Evolutionary conservation across 208 protist species (phyloP).

Genomic region (Trypanosoma grayi): DNA sequence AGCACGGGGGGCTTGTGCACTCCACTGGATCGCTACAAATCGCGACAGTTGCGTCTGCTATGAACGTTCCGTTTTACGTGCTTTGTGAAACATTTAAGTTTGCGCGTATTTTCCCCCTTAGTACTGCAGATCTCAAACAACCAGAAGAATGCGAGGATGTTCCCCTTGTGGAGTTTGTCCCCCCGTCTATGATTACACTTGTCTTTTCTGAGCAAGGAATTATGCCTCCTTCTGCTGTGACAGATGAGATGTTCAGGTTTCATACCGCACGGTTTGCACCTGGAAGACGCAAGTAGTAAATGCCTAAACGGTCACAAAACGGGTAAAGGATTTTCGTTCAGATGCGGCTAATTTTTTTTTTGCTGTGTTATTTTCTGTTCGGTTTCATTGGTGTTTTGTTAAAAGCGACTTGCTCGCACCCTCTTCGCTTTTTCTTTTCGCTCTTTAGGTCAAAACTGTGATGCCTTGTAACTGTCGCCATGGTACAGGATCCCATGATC

Average conservation of each 20-base stretch:
- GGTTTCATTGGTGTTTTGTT: background rate
- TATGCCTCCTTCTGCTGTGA: slow-evolving; percentile 98
- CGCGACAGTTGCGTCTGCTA: slow-evolving; percentile 93
- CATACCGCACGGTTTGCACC: slow-evolving; percentile 73
- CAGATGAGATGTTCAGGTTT: slow-evolving; percentile 97
- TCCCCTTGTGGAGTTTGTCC: slow-evolving; percentile 85
- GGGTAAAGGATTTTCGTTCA: background rate
- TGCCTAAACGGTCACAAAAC: background rate
- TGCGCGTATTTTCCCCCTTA: slow-evolving; percentile 95
- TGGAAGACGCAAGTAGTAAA: slow-evolving; percentile 41
- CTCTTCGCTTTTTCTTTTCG: background rate
- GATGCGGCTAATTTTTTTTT: slow-evolving; percentile 4
- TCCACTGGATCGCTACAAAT: slow-evolving; percentile 98
- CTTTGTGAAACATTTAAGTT: slow-evolving; percentile 99
- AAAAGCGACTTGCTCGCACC: background rate
- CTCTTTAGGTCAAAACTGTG: background rate
- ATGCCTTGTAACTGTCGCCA: slow-evolving; percentile 89
- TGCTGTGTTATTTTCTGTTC: background rate
- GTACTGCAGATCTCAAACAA: slow-evolving; percentile 90
- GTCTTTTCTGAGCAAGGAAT: slow-evolving; percentile 99
- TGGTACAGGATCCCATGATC: slow-evolving; percentile 69
- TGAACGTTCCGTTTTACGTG: slow-evolving; percentile 98
- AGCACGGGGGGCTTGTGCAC: slow-evolving; percentile 99
- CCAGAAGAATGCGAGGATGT: slow-evolving; percentile 55
- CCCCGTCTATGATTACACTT: slow-evolving; percentile 87